phyloP scores from a whole-genome alignment of 1,139 yeast species.

The Hansenula lynferdii region DNA sequence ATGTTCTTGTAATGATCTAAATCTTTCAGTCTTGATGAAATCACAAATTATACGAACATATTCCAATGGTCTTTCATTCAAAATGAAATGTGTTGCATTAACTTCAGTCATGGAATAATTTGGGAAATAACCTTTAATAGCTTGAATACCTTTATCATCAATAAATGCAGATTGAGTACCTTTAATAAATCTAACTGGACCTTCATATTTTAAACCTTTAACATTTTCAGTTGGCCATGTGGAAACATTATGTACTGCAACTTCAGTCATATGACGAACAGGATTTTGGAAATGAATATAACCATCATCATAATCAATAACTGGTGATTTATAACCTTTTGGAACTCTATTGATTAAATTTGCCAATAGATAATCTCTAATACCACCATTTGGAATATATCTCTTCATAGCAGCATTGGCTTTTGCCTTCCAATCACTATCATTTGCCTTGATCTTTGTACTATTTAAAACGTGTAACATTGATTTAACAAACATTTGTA shows the following conservation, averaged over 20 bases:
- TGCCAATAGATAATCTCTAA: conserved; percentile 23
- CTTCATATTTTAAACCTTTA: conserved; percentile 23
- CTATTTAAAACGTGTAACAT: conserved; percentile 15
- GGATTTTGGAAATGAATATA: conserved; percentile 28
- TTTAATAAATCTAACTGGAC: conserved; percentile 37
- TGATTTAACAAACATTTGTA: conserved; percentile 20
- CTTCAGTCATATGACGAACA: conserved; percentile 23
- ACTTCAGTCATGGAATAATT: conserved; percentile 27
- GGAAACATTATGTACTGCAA: conserved; percentile 30
- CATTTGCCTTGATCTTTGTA: conserved; percentile 14
- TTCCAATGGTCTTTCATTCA: conserved; percentile 34
- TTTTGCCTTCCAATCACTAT: conserved; percentile 29
- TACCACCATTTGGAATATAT: conserved; percentile 26
- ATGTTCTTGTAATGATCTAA: conserved; percentile 12
- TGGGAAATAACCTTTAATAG: conserved; percentile 34
- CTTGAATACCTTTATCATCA: conserved; percentile 23
- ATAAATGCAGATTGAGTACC: conserved; percentile 38
- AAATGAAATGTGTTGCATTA: conserved; percentile 43
- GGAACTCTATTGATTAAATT: conserved; percentile 20
- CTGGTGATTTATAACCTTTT: conserved; percentile 13
- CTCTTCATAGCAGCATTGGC: conserved; percentile 18
- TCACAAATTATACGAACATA: conserved; percentile 28
- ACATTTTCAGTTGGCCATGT: conserved; percentile 37
- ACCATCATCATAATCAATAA: conserved; percentile 18
- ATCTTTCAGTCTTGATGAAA: conserved; percentile 21